These are phyloP conservation scores for Uronychia binucleata DNA, from an alignment of 73 alveolate genomes.

Conservation along the genomic window DNA sequence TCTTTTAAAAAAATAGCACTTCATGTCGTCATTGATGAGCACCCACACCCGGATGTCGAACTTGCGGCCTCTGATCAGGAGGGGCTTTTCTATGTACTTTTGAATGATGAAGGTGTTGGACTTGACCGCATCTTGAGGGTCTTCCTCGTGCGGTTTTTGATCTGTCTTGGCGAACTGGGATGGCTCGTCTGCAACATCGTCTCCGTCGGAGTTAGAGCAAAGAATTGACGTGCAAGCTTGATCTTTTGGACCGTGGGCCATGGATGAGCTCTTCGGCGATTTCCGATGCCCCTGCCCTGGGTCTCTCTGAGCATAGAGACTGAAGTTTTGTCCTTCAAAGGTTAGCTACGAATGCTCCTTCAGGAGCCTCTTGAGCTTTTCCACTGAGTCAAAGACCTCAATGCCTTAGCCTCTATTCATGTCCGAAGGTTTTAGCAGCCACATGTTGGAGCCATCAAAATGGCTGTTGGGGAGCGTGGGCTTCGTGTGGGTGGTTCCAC, in stretches of 20 bases:
- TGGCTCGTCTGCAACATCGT: background rate
- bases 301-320: background rate
- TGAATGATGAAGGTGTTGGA: slow-evolving; percentile 42
- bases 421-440: slow-evolving; percentile 85
- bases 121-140: slow-evolving; percentile 22
- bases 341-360: background rate
- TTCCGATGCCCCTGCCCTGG: background rate
- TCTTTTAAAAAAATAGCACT: slow-evolving; percentile 83
- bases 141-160: too few relatives aligned
- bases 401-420: slow-evolving; percentile 87
- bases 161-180: too few relatives aligned
- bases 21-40: slow-evolving; percentile 72
- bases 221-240: too few relatives aligned
- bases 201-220: too few relatives aligned
- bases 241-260: too few relatives aligned
- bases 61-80: slow-evolving; percentile 77
- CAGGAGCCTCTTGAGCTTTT: background rate
- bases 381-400: slow-evolving; percentile 47
- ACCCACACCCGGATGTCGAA: slow-evolving; percentile 94
- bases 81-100: slow-evolving; percentile 89
- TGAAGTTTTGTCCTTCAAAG: background rate
- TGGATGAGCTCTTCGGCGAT: too few relatives aligned
- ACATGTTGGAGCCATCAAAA: slow-evolving; percentile 61
- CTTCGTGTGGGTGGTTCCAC: background rate
- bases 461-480: background rate